These are phyloP conservation scores for Silene coronaria DNA, from an alignment of 179 eudicot genomes.

Conservation along the genomic window DNA sequence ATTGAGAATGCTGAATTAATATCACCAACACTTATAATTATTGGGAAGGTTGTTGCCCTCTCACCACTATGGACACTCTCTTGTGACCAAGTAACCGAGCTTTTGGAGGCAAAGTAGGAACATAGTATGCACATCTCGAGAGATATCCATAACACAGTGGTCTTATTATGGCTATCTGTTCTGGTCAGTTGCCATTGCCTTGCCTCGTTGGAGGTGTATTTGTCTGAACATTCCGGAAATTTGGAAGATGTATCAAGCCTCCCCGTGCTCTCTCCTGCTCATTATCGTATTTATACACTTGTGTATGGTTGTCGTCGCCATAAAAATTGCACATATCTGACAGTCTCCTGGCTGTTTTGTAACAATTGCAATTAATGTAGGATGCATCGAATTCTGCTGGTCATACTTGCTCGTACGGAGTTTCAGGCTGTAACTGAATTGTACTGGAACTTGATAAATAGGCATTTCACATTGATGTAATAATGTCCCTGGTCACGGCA, in stretches of 20 bases:
- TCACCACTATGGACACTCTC: slow-evolving; percentile 72
- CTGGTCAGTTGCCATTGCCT: neutral
- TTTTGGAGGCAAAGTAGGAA: slow-evolving; percentile 26
- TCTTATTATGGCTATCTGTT: neutral
- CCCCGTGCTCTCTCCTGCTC: neutral
- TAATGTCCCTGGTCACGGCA: no score
- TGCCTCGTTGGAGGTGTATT: neutral
- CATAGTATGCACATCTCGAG: neutral
- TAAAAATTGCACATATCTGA: neutral
- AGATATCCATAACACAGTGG: neutral
- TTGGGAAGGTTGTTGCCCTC: slow-evolving; percentile 85
- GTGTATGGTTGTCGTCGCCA: neutral
- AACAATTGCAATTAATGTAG: neutral
- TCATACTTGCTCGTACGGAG: neutral
- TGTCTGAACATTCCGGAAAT: neutral
- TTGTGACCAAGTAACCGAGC: slow-evolving; percentile 24
- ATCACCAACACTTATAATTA: slow-evolving; percentile 78
- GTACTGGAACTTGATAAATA: neutral
- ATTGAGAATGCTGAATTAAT: slow-evolving; percentile 47
- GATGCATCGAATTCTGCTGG: neutral
- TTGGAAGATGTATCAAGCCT: neutral
- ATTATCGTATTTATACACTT: neutral
- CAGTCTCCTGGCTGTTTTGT: slow-evolving; percentile 3
- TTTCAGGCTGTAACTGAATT: neutral
- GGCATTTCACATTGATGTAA: neutral